phyloP scores from a whole-genome alignment of 371 early-diverging fungal species.

The Circinella umbellata region DNA sequence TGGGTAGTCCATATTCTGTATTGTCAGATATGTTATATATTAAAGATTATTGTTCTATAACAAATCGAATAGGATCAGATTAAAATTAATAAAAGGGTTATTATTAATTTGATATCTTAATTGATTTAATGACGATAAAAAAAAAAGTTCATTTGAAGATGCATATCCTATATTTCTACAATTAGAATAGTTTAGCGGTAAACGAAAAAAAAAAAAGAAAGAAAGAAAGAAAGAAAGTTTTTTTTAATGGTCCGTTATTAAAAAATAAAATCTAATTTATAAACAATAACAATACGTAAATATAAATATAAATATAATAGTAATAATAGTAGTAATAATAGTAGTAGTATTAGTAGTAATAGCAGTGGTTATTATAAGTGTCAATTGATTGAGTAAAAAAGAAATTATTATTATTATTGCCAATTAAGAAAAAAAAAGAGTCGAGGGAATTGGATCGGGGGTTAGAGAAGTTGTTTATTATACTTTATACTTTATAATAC shows the following conservation, averaged over 20 bases:
- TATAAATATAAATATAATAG: no score
- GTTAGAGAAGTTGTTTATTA: no score
- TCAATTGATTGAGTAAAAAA: background rate
- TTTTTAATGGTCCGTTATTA: background rate
- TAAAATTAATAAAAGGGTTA: background rate
- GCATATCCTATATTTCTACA: slow-evolving; percentile 6
- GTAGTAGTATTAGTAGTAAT: no score
- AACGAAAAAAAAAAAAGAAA: slow-evolving; percentile 5
- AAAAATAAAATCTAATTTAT: background rate
- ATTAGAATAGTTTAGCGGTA: slow-evolving; percentile 6
- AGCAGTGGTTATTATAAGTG: background rate
- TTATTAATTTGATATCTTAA: no score
- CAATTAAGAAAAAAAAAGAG: background rate
- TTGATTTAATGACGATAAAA: no score
- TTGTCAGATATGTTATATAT: slow-evolving; percentile 60
- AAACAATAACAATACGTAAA: background rate
- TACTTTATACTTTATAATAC: no score
- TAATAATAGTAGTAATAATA: background rate
- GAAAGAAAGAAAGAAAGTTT: no score
- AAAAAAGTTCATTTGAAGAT: background rate
- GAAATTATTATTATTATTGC: background rate
- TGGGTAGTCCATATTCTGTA: slow-evolving; percentile 58
- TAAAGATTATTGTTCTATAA: slow-evolving; percentile 40
- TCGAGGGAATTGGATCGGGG: background rate
- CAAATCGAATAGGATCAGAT: slow-evolving; percentile 11